Percentiles rank a stretch among this genome's conserved stretches.
These are phyloP conservation scores for Acacia crassicarpa DNA, from an alignment of 306 rosid species.

Conservation along the genomic window DNA sequence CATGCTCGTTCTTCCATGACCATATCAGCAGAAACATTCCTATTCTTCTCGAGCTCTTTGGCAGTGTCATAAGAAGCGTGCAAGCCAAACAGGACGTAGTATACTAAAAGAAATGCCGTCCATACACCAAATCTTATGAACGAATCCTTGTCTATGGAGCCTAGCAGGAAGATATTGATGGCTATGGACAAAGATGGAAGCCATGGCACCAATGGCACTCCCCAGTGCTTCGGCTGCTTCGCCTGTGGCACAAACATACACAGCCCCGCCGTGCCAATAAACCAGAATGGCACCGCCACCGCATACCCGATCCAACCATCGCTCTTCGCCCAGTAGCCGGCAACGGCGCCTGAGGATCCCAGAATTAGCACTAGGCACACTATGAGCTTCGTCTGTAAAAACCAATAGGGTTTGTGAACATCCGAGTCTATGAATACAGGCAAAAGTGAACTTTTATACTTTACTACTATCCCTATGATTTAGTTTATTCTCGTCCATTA, in stretches of 20 bases:
- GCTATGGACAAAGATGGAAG: slow-evolving; percentile 68
- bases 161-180: slow-evolving; percentile 75
- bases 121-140: slow-evolving; percentile 43
- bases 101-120: slow-evolving; percentile 32
- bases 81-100: slow-evolving; percentile 38
- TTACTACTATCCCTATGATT: too few species aligned
- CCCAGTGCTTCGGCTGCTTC: slow-evolving; percentile 67
- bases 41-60: slow-evolving; percentile 24
- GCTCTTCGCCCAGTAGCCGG: slow-evolving; percentile 42
- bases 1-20: slow-evolving; percentile 29
- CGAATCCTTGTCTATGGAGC: slow-evolving; percentile 65
- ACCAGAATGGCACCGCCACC: slow-evolving; percentile 52
- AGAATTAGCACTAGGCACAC: slow-evolving; percentile 40
- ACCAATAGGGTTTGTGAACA: background rate
- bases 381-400: slow-evolving; percentile 43
- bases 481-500: too few species aligned
- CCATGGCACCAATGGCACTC: slow-evolving; percentile 81
- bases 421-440: background rate
- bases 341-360: slow-evolving; percentile 46
- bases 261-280: slow-evolving; percentile 47
- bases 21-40: background rate
- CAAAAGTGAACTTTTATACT: too few species aligned
- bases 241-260: slow-evolving; percentile 63
- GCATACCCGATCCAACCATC: slow-evolving; percentile 54
- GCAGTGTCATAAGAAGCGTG: slow-evolving; percentile 53